Evolutionary conservation across 768 basidiomycete species (phyloP).

Genomic region (Lenzites betulinus): DNA sequence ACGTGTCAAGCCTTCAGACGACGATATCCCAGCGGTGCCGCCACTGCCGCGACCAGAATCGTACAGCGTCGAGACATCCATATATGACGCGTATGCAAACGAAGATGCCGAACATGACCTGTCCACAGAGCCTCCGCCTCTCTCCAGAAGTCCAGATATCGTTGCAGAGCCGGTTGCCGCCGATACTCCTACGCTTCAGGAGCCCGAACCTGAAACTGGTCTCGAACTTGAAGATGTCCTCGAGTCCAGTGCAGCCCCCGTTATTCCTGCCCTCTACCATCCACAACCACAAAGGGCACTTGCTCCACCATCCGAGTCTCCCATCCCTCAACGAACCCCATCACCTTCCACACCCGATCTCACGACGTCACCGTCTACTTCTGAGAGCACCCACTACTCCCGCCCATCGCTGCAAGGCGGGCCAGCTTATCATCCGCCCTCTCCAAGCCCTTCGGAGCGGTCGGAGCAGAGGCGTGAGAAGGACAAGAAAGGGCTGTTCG

Average conservation of each 20-base stretch:
- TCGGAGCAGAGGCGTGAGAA: slow-evolving; percentile 43
- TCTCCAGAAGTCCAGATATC: slow-evolving; percentile 24
- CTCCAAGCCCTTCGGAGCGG: slow-evolving; percentile 29
- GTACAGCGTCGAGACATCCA: slow-evolving; percentile 78
- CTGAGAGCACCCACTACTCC: slow-evolving; percentile 22
- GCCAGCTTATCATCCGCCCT: slow-evolving; percentile 32
- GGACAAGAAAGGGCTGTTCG: slow-evolving; percentile 71
- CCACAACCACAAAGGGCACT: slow-evolving; percentile 63
- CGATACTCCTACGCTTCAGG: neutral
- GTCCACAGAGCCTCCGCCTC: slow-evolving; percentile 15
- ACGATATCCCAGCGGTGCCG: slow-evolving; percentile 49
- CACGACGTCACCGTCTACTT: slow-evolving; percentile 14
- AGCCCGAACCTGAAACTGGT: slow-evolving; percentile 7
- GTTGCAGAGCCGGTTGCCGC: slow-evolving; percentile 1
- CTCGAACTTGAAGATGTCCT: slow-evolving; percentile 11
- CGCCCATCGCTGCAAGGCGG: slow-evolving; percentile 32
- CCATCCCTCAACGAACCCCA: slow-evolving; percentile 48
- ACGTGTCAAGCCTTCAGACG: slow-evolving; percentile 34
- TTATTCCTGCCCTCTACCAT: slow-evolving; percentile 50
- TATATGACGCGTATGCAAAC: slow-evolving; percentile 81
- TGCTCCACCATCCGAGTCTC: slow-evolving; percentile 43
- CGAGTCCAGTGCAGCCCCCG: slow-evolving; percentile 1
- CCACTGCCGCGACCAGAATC: slow-evolving; percentile 59
- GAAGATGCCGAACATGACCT: slow-evolving; percentile 43
- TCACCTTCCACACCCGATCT: slow-evolving; percentile 44